Base-by-base conservation (phyloP, 1,139 yeast genomes). In the Saccharomycopsis hybrid region DNA sequence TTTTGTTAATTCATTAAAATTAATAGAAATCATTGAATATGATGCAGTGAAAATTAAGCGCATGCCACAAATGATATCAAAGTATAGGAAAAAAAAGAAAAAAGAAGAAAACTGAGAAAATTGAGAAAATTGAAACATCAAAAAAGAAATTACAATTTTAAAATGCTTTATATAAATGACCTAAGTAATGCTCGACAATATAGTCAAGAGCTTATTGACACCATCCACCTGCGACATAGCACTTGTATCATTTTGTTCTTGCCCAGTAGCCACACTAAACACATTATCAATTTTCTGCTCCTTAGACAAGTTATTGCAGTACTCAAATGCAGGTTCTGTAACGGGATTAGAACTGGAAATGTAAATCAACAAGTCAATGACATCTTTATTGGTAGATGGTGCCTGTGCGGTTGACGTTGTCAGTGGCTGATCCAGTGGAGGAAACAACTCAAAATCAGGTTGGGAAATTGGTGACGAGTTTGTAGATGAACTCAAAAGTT, bases 221-320 rank as follows among this genome's bases (percentile, higher is more conserved):
- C 96, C 96, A 53, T 78, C 77, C 13, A 86, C 80, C 50, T 81
- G 80, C 59, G 78, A 84, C 41, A 72, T 75, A 1, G 96, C 96
- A 51, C 73, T 74, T 1, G 85, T 82, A 52, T 74, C 71, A 2
- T 74, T 71, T 11, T 39, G 39, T 27, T 73, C 64, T 42, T 65
- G 65, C 18, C 80, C 82, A 53, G 85, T 78, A 0, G 88, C 85
- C 36, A 87, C 82, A 0, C 90, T 81, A 55, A 81, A 72, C 0
- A 76, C 77, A 44, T 71, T 63, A 2, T 67, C 65, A 42, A 72
- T 64, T 41, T 60, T 68, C 41, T 66, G 67, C n/a, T 60, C 60
- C 31, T 62, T 63, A 27, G 65, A 62, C 50, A 76, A 64, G 2
- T 64, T 68, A 54, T 80, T 77, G 39, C 80, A 80, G 65, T 76